These are phyloP conservation scores for Rauvolfia tetraphylla DNA, from an alignment of 257 asterid species.

Conservation along the genomic window DNA sequence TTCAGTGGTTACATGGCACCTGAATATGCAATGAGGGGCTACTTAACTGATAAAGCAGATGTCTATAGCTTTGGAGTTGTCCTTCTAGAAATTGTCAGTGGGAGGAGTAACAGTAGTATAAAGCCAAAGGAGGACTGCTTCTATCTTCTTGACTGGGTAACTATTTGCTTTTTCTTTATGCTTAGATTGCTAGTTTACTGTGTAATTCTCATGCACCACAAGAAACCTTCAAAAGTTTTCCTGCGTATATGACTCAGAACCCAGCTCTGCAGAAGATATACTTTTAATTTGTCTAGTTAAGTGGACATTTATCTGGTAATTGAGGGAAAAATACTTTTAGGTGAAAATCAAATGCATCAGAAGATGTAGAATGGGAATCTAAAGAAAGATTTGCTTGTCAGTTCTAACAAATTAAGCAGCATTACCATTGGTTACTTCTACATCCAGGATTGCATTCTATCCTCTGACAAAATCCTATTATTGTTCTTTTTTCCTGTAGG, in stretches of 20 bases:
- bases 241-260: not conserved
- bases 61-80: slow-evolving; percentile 44
- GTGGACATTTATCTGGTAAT: not conserved
- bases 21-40: slow-evolving; percentile 42
- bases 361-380: not conserved
- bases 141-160: slow-evolving; percentile 34
- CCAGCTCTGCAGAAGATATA: not conserved
- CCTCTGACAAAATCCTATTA: not conserved
- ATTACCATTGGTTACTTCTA: not conserved
- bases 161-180: not conserved
- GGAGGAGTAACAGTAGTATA: slow-evolving; percentile 23
- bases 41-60: slow-evolving; percentile 36
- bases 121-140: slow-evolving; percentile 18
- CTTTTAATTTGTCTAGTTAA: not conserved
- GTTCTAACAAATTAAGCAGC: not conserved
- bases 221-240: not conserved
- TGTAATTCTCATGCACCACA: too few relatives aligned
- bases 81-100: slow-evolving; percentile 36
- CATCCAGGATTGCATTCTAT: not conserved
- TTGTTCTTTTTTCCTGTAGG: slow-evolving; percentile 18
- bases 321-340: not conserved
- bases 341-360: not conserved
- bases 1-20: slow-evolving; percentile 47
- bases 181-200: not conserved
- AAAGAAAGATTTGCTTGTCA: not conserved